phyloP scores from a whole-genome alignment of 352 stramenopile species.

The Phytophthora sojae region DNA sequence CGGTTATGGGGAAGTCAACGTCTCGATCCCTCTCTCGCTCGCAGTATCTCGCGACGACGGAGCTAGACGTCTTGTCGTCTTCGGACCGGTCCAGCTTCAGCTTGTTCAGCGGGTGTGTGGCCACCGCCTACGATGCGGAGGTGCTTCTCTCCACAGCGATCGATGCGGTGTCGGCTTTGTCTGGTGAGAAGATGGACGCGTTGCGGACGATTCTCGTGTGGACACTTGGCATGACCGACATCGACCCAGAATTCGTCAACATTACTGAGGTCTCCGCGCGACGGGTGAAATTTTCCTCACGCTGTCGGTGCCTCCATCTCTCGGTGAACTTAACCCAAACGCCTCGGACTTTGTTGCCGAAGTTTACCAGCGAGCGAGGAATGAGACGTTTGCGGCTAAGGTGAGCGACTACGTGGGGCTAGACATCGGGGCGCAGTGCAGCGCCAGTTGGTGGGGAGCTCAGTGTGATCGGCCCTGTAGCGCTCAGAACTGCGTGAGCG shows the following conservation, averaged over 20 bases:
- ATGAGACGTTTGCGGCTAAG: constrained; percentile 16
- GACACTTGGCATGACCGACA: constrained; percentile 35
- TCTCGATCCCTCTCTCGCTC: constrained; percentile 28
- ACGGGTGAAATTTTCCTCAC: constrained; percentile 28
- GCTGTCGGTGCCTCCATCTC: constrained; percentile 32
- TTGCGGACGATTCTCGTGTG: constrained; percentile 29
- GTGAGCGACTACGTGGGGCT: constrained; percentile 28
- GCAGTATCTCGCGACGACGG: constrained; percentile 2
- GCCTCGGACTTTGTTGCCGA: constrained; percentile 24
- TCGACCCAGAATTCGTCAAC: constrained; percentile 33
- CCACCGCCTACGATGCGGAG: constrained; percentile 33
- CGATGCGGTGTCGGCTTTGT: constrained; percentile 13
- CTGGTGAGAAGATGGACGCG: constrained; percentile 10
- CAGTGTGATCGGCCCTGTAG: constrained; percentile 23
- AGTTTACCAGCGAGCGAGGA: constrained; percentile 27
- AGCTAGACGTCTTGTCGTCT: constrained; percentile 31
- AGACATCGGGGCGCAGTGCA: constrained; percentile 19
- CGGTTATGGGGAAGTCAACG: constrained; percentile 39
- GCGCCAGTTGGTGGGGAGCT: constrained; percentile 19
- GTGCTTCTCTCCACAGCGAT: constrained; percentile 25
- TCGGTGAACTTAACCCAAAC: constrained; percentile 31
- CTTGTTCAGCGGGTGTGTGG: constrained; percentile 37
- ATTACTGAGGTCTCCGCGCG: constrained; percentile 19
- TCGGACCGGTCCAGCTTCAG: constrained; percentile 22
- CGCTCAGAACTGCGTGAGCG: constrained; percentile 16